Percentiles rank a stretch among this genome's conserved stretches.
phyloP scores from a whole-genome alignment of 23 red algal genomes.

The Pyropia haitanensis region DNA sequence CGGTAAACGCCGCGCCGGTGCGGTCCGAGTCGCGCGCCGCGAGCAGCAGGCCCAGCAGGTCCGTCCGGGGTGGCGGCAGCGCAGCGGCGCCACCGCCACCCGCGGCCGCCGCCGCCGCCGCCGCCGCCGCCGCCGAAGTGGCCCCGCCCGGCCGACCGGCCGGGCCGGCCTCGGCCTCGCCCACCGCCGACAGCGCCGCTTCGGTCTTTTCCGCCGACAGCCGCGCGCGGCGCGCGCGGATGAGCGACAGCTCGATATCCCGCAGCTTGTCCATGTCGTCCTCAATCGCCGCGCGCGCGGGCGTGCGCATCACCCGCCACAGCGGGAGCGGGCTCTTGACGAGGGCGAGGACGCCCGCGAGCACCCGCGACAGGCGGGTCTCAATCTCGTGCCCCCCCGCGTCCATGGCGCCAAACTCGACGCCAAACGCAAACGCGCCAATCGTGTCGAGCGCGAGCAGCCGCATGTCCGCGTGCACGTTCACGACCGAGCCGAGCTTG shows the following conservation, averaged over 20 bases:
- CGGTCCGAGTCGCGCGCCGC: not conserved
- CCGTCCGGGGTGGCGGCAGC: not conserved
- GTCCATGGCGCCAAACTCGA: slow-evolving; percentile 17
- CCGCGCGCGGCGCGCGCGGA: not conserved
- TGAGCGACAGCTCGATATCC: slow-evolving; percentile 8
- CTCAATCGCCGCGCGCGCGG: slow-evolving; percentile 12
- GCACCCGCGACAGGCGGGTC: not conserved
- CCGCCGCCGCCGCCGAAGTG: not conserved
- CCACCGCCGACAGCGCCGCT: not conserved
- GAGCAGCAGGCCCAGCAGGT: slow-evolving; percentile 23
- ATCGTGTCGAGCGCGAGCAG: slow-evolving; percentile 22
- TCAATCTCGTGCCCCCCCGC: slow-evolving; percentile 16
- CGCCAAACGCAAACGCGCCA: slow-evolving; percentile 11
- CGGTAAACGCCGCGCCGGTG: slow-evolving; percentile 5
- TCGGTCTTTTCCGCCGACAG: not conserved
- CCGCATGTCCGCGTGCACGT: slow-evolving; percentile 23
- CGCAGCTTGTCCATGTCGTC: slow-evolving; percentile 9
- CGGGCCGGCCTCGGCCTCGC: not conserved
- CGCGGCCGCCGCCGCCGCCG: not conserved
- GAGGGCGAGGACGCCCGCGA: slow-evolving; percentile 10
- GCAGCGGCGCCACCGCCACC: not conserved
- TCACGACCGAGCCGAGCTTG: not conserved
- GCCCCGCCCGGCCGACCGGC: not conserved
- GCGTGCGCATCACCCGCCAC: slow-evolving; percentile 17
- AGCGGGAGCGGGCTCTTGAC: slow-evolving; percentile 14